Percentiles rank a stretch among this genome's conserved stretches.
These are phyloP conservation scores for Litsea cubeba DNA, from an alignment of 164 flowering plant species.

Conservation along the genomic window DNA sequence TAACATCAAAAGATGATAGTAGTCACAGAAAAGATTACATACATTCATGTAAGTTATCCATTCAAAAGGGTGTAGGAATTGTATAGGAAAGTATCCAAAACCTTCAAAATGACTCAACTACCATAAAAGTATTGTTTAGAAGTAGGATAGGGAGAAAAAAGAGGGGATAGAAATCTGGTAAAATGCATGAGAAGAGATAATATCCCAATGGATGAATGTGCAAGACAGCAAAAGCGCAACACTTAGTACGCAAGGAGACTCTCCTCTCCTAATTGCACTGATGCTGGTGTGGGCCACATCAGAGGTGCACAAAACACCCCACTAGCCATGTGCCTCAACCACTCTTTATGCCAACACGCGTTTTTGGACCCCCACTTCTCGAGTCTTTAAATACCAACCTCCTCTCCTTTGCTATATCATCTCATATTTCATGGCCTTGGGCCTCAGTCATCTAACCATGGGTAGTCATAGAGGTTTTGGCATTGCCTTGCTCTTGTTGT, in stretches of 20 bases:
- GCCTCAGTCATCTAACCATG: constrained; percentile 4
- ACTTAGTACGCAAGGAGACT: background rate
- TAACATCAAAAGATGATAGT: too few species aligned
- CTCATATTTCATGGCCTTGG: background rate
- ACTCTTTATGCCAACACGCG: constrained; percentile 7
- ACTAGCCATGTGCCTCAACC: constrained; percentile 5
- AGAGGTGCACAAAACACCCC: background rate
- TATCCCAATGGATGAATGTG: background rate
- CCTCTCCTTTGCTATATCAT: background rate
- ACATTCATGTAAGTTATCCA: too few species aligned
- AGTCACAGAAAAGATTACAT: too few species aligned
- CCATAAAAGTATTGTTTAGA: too few species aligned
- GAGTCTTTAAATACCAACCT: constrained; percentile 18
- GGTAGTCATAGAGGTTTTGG: constrained; percentile 12
- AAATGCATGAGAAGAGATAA: background rate
- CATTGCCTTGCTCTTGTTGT: constrained; percentile 18
- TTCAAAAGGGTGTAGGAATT: too few species aligned
- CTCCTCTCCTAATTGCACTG: background rate
- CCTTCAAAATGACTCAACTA: too few species aligned
- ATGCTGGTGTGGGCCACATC: background rate
- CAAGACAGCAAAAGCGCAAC: constrained; percentile 7
- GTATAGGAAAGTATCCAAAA: too few species aligned
- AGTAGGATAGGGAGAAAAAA: background rate
- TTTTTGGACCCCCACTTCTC: constrained; percentile 9
- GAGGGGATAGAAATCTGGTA: background rate